Percentiles rank a stretch among this genome's conserved stretches.
These are phyloP conservation scores for Biscogniauxia marginata DNA, from an alignment of 2,329 filamentous ascomycete species.

Conservation along the genomic window DNA sequence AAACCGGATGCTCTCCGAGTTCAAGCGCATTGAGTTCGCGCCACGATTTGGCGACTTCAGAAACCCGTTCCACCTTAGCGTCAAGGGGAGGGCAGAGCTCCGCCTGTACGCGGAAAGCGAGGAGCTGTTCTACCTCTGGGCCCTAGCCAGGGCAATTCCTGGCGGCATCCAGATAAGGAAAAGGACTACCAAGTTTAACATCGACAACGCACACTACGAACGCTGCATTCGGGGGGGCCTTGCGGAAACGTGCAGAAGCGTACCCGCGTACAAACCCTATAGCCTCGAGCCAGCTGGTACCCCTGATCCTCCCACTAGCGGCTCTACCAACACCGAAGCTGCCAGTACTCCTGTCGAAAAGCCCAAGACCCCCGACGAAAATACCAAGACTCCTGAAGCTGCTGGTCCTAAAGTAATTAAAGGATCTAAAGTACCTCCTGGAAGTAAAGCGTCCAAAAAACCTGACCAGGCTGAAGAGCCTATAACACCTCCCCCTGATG, in stretches of 20 bases:
- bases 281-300: background rate
- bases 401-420: too few species aligned
- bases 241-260: slow-evolving; percentile 12
- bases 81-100: background rate
- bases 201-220: slow-evolving; percentile 33
- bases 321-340: too few species aligned
- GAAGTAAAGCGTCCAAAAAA: too few species aligned
- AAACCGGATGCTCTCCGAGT: slow-evolving; percentile 16
- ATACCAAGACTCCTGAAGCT: too few species aligned
- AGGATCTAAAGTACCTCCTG: background rate
- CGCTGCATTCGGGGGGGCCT: slow-evolving; percentile 30
- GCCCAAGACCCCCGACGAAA: too few species aligned
- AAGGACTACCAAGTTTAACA: too few species aligned
- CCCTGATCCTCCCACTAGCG: too few species aligned
- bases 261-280: background rate
- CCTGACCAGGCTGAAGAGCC: background rate
- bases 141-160: too few species aligned
- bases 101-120: too few species aligned
- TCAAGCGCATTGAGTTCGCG: slow-evolving; percentile 15
- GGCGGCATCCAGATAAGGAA: too few species aligned
- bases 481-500: background rate
- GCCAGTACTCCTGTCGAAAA: too few species aligned
- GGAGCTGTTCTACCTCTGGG: too few species aligned
- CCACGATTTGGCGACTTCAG: background rate
- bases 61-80: slow-evolving; percentile 16